A percentile compares a stretch with the other conserved stretches of the same genome.
phyloP scores from a whole-genome alignment of 495 filamentous ascomycete species.

The Podospora anserina region DNA sequence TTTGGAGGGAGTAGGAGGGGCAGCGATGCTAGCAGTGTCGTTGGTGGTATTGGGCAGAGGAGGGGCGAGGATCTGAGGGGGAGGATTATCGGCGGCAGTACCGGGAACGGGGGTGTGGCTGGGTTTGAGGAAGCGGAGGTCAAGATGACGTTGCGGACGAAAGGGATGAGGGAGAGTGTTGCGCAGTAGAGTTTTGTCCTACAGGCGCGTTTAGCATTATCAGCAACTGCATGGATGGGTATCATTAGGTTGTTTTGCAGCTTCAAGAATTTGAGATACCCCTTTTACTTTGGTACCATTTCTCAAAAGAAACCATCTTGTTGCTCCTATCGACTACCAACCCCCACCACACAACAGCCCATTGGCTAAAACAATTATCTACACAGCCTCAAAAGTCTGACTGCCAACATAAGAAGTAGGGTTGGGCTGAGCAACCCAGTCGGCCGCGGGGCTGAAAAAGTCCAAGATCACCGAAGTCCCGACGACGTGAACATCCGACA shows the following conservation, averaged over 20 bases:
- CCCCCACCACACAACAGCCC: no score
- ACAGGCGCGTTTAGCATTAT: neutral
- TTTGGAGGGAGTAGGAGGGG: constrained; percentile 45
- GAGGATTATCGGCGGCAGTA: constrained; percentile 19
- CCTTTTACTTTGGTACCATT: neutral
- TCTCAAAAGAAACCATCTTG: neutral
- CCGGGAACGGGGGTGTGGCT: constrained; percentile 12
- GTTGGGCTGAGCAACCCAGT: neutral
- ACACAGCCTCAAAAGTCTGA: neutral
- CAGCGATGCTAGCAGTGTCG: constrained; percentile 41
- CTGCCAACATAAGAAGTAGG: constrained; percentile 2
- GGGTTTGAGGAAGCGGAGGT: constrained; percentile 37
- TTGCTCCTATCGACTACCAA: neutral
- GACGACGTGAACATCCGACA: constrained; percentile 3
- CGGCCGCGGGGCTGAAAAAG: neutral
- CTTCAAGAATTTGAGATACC: constrained; percentile 2
- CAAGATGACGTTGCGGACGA: constrained; percentile 44
- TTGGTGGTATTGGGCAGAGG: constrained; percentile 28
- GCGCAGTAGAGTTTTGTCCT: constrained; percentile 18
- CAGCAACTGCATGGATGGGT: neutral
- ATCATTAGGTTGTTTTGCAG: neutral
- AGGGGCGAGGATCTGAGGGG: constrained; percentile 41
- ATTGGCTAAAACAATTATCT: neutral
- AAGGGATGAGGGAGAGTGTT: constrained; percentile 48
- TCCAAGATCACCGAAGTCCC: neutral